Percentiles rank a stretch among this genome's conserved stretches.
Conservation (phyloP, 2,329 filamentous ascomycete species). For the Fusarium sp. region DNA sequence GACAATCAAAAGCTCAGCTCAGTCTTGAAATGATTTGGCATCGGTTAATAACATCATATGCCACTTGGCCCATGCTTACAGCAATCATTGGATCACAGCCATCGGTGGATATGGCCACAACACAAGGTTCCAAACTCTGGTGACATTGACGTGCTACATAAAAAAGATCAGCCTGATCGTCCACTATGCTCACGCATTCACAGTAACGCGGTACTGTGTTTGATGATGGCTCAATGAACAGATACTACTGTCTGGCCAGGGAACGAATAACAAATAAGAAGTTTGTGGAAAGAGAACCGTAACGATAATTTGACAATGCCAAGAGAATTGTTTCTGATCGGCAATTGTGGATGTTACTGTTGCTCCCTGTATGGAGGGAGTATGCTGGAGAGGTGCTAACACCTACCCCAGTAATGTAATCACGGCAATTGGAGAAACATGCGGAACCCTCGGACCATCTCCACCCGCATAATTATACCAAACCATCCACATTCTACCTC, state of each 20-base stretch:
- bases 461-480: constrained; percentile 34
- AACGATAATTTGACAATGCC: constrained; percentile 1
- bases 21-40: not conserved
- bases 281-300: not conserved
- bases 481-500: constrained; percentile 22
- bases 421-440: constrained; percentile 34
- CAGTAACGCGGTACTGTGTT: constrained; percentile 24
- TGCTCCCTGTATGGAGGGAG: not conserved
- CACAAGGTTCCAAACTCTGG: constrained; percentile 7
- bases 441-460: constrained; percentile 32
- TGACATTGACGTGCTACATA: constrained; percentile 20
- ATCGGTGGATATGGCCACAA: not conserved
- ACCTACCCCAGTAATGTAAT: constrained; percentile 30
- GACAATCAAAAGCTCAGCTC: not conserved
- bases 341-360: constrained; percentile 9
- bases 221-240: not conserved
- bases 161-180: constrained; percentile 26
- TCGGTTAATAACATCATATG: not conserved
- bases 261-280: constrained; percentile 2
- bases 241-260: not conserved
- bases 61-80: not conserved
- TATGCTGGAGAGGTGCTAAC: not conserved
- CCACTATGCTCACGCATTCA: constrained; percentile 2
- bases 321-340: constrained; percentile 15
- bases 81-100: constrained; percentile 12